Percentiles rank a stretch among this genome's conserved stretches.
Conservation (phyloP, 176 grass and related monocot genomes). For the Thinopyrum elongatum region DNA sequence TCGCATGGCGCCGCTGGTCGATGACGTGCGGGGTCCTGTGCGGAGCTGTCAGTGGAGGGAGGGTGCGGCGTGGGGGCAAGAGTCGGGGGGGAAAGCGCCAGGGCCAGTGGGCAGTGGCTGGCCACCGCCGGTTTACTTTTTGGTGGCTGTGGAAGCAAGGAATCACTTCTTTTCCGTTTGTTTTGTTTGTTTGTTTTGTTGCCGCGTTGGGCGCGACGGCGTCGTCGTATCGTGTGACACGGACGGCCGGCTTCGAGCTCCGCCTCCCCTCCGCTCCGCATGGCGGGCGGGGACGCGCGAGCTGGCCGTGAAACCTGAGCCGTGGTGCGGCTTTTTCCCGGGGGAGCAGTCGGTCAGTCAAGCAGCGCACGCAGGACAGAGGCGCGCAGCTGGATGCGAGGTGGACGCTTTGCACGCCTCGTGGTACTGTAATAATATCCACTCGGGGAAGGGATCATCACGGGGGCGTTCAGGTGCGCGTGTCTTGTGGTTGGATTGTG, state of each 20-base stretch:
- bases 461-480: neutral
- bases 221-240: neutral
- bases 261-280: neutral
- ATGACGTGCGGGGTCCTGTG: constrained; percentile 5
- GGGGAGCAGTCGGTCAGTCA: neutral
- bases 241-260: neutral
- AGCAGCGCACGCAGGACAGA: neutral
- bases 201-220: constrained; percentile 7
- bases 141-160: constrained; percentile 38
- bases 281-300: neutral
- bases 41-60: constrained; percentile 5
- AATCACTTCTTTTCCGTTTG: constrained; percentile 37
- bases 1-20: accelerated
- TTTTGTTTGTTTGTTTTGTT: neutral
- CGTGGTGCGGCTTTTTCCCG: neutral
- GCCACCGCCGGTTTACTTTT: constrained; percentile 19
- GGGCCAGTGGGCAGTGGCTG: neutral
- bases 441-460: neutral
- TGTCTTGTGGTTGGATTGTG: neutral
- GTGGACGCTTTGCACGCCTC: constrained; percentile 19
- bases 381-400: neutral
- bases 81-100: neutral
- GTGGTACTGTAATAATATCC: neutral
- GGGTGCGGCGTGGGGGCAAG: neutral
- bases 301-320: neutral